Conservation (phyloP, 169 alveolate genomes). For the Plasmodium falciparum region DNA sequence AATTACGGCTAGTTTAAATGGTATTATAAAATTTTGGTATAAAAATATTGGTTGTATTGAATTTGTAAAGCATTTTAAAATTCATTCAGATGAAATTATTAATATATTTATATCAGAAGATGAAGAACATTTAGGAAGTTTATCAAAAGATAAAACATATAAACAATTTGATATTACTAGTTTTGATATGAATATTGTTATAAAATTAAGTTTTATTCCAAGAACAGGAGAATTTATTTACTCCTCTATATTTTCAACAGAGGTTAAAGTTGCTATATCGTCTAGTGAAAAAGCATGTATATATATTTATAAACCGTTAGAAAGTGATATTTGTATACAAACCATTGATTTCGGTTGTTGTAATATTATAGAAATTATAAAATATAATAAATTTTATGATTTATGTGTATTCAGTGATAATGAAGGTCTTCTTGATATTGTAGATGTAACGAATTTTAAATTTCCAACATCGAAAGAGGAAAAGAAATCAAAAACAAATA, state of each 20-base stretch:
- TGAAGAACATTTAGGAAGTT: slow-evolving; percentile 87
- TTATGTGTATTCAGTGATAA: slow-evolving; percentile 85
- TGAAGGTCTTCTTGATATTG: slow-evolving; percentile 88
- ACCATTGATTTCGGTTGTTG: slow-evolving; percentile 28
- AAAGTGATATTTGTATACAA: slow-evolving; percentile 50
- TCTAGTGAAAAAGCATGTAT: slow-evolving; percentile 54
- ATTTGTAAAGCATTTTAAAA: slow-evolving; percentile 96
- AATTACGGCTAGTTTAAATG: slow-evolving; percentile 96
- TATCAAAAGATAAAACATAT: slow-evolving; percentile 87
- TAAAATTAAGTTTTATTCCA: slow-evolving; percentile 75
- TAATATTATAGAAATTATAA: slow-evolving; percentile 79
- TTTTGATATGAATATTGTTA: slow-evolving; percentile 83
- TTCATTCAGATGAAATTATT: slow-evolving; percentile 92
- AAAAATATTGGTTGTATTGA: slow-evolving; percentile 94
- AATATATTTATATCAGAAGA: slow-evolving; percentile 85
- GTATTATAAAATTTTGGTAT: slow-evolving; percentile 98
- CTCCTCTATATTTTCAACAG: slow-evolving; percentile 22
- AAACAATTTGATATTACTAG: slow-evolving; percentile 87
- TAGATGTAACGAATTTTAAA: slow-evolving; percentile 85
- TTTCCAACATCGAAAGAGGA: slow-evolving; percentile 77
- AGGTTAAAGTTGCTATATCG: slow-evolving; percentile 65
- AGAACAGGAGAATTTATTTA: slow-evolving; percentile 42
- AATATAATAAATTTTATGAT: slow-evolving; percentile 78
- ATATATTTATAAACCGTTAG: slow-evolving; percentile 48
- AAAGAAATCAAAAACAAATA: not conserved